These are phyloP conservation scores for Zygosaccharomyces pseudorouxii DNA, from an alignment of 805 yeast genomes.

Conservation along the genomic window DNA sequence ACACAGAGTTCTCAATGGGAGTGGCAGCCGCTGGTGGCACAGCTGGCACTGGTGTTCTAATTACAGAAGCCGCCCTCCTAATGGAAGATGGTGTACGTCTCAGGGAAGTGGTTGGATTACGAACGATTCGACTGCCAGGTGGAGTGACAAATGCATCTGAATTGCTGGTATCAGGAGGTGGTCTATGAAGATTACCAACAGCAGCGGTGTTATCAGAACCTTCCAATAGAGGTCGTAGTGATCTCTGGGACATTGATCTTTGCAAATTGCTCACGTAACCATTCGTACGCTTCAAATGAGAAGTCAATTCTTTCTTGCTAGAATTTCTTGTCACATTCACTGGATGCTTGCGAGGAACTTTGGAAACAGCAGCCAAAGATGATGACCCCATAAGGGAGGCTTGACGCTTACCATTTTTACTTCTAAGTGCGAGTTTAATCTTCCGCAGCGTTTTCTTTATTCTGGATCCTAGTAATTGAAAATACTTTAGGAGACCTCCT, in stretches of 20 bases:
- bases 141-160: slow-evolving; percentile 1
- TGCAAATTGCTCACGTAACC: slow-evolving; percentile 30
- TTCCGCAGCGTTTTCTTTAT: slow-evolving; percentile 2
- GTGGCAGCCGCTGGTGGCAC: background rate
- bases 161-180: background rate
- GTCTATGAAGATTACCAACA: background rate
- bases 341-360: slow-evolving; percentile 1
- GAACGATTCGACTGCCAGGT: slow-evolving; percentile 2
- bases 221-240: slow-evolving; percentile 19
- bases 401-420: background rate
- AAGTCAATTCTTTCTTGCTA: slow-evolving; percentile 17
- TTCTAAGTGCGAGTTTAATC: slow-evolving; percentile 1
- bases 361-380: background rate
- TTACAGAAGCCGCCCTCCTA: slow-evolving; percentile 35
- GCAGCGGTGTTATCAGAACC: background rate
- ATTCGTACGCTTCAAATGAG: slow-evolving; percentile 30
- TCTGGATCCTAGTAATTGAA: background rate
- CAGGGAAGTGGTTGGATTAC: slow-evolving; percentile 20
- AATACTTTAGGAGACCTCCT: slow-evolving; percentile 16
- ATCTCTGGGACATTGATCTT: slow-evolving; percentile 25
- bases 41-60: slow-evolving; percentile 19
- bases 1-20: background rate
- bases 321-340: slow-evolving; percentile 8
- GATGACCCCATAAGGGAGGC: background rate
- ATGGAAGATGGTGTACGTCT: slow-evolving; percentile 36